Base-by-base conservation (phyloP, 371 early-diverging fungal species). In the Apophysomyces trapeziformis region DNA sequence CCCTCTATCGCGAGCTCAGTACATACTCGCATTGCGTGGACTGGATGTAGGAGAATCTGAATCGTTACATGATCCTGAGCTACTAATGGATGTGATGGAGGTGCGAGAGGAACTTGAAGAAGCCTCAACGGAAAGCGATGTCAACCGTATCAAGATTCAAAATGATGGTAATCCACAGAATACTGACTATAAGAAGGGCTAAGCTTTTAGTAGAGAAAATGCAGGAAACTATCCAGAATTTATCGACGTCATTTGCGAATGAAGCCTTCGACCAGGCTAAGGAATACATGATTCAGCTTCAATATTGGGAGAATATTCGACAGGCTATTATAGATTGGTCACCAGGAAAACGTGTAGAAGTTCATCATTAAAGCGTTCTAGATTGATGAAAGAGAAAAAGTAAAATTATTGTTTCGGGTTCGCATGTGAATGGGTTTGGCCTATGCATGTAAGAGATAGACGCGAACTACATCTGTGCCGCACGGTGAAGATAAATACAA, bases 71-170 rank as follows among this genome's bases (percentile, higher is more conserved):
- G 89, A 93, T 63, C 90, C 92, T 7, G 90, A 87, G 62, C 73
- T 93, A 18, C 68, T 96, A 68, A 90, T 92, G 90, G 89, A 92
- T 63, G 88, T 94, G 7, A 87, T 95, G 92, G 92, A 92, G 58
- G 77, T 84, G 26, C 82, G 92, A 67, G 93, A 93, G 69, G 82
- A 85, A 39, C 75, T 93, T 21, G 93, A 93, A 65, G 88, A 86
- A 54, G 88, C 87, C 8, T 16, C 68, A 16, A 72, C 64, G 2
- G 70, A 74, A 13, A 59, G 59, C 21, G 73, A 67, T 6, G 60
- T 70, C 16, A 35, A 41, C 5, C 37, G 38, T 44, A 32, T 41
- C 0, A 44, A 46, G 18, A 41, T 60, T 0, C 45, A 50, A 21
- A 72, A 72, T 50, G 68, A 72, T 54, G 68, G 71, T 71, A 64